Percentiles rank a stretch among this genome's conserved stretches.
Evolutionary conservation across 2,329 filamentous ascomycete species (phyloP).

Genomic region (Acrocalymma vagum): DNA sequence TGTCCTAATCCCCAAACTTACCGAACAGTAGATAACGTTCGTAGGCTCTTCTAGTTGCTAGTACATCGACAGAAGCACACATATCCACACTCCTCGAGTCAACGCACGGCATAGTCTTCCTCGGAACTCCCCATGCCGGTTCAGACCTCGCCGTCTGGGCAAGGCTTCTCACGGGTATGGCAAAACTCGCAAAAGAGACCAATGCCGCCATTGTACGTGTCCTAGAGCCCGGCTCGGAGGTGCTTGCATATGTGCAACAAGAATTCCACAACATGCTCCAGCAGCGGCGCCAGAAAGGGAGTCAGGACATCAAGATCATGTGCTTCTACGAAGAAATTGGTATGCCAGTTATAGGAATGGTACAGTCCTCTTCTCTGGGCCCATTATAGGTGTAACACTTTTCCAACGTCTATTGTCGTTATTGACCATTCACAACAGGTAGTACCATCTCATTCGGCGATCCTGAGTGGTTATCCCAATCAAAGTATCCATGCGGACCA

Average conservation of each 20-base stretch:
- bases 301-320: not conserved
- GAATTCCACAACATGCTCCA: conserved; percentile 35
- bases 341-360: too few relatives aligned
- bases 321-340: conserved; percentile 9
- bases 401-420: too few relatives aligned
- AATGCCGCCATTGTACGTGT: conserved; percentile 5
- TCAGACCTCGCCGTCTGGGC: conserved; percentile 1
- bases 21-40: too few relatives aligned
- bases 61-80: conserved; percentile 3
- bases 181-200: too few relatives aligned
- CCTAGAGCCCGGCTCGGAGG: conserved; percentile 8
- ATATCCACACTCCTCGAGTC: not conserved
- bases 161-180: too few relatives aligned
- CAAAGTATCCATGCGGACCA: conserved; percentile 48
- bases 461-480: too few relatives aligned
- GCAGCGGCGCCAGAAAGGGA: not conserved
- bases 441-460: too few relatives aligned
- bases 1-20: too few relatives aligned
- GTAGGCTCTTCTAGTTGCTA: too few relatives aligned
- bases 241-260: conserved; percentile 31
- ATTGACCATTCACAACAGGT: too few relatives aligned
- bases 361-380: too few relatives aligned
- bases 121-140: conserved; percentile 3
- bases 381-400: too few relatives aligned
- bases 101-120: conserved; percentile 1